These are phyloP conservation scores for Lachnellula subtilissima DNA, from an alignment of 2,329 filamentous ascomycete species.

Conservation along the genomic window DNA sequence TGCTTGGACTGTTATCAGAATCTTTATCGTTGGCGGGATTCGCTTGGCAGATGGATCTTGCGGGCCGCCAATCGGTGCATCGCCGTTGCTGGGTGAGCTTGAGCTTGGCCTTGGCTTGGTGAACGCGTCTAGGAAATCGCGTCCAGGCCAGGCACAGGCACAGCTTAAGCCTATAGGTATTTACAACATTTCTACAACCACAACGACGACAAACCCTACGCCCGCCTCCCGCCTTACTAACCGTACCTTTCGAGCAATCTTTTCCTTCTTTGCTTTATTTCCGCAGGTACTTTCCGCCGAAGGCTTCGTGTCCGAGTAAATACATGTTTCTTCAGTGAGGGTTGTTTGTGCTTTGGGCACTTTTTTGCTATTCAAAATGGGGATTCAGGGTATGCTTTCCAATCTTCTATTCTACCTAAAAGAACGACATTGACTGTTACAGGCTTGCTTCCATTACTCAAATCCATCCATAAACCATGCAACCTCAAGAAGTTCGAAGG, in stretches of 20 bases:
- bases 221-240: background rate
- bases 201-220: conserved; percentile 8
- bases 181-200: conserved; percentile 5
- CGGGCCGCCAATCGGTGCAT: conserved; percentile 1
- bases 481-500: conserved; percentile 83
- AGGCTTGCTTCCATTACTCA: conserved; percentile 87
- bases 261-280: background rate
- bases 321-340: conserved; percentile 16
- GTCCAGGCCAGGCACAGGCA: background rate
- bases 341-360: conserved; percentile 17
- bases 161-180: background rate
- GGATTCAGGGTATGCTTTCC: conserved; percentile 18
- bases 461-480: conserved; percentile 89
- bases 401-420: background rate
- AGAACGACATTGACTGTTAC: conserved; percentile 19
- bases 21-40: conserved; percentile 16
- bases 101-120: too few relatives aligned
- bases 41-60: conserved; percentile 1
- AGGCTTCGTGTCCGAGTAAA: conserved; percentile 9
- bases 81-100: conserved; percentile 7
- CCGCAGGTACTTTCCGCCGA: background rate
- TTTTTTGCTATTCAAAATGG: conserved; percentile 22
- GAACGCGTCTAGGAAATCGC: conserved; percentile 1
- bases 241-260: background rate
- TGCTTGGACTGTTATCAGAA: conserved; percentile 16